Base-by-base conservation (phyloP, 768 basidiomycete species). In the Rhodotorula paludigena region DNA sequence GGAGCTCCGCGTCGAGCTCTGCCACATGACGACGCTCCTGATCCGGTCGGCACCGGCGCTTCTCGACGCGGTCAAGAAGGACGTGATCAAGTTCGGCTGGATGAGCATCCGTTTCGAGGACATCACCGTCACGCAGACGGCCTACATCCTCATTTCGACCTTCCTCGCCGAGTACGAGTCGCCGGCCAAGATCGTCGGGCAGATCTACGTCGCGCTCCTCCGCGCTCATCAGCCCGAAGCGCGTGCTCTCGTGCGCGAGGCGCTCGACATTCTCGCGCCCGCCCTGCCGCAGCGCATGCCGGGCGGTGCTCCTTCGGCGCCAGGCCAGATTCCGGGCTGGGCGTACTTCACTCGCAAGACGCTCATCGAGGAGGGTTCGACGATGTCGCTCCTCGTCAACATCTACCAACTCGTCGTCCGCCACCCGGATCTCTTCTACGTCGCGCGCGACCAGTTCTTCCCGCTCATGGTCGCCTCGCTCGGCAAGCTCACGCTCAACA, bases 81-180 rank as follows among this genome's bases (percentile, higher is more conserved):
- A 93, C 66, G 86, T 98, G 72, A 92, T 97, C 80, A 89, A 88
- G 77, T 88, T 89, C 64, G 90, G 91, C 28, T 97, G 92, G 92
- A 84, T 60, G 45, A 89, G 87, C 74, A 89, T 93, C 72, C 84
- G 83, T 11, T 58, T 86, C 61, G 90, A 94, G 48, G 96, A 98
- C 77, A 84, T 87, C 10, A 86, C 92, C 28, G 90, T 96, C 75
- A 93, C 91, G 78, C 90, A 97, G 77, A 89, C 89, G 15, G 89
- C 91, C 0, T 92, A 92, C 77, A 84, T 96, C 42, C 83, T 98
- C 11, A 86, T 89, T 41, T 91, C 96, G 45, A 66, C 59, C 21
- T 98, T 98, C 82, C 92, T 94, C 74, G 86, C 88, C 21, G 86
- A 85, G 12, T 93, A 89, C 78, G 89, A 89, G 38, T 89, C 87